Base-by-base conservation (phyloP, 257 asterid genomes). In the Solanum tarapatanum region DNA sequence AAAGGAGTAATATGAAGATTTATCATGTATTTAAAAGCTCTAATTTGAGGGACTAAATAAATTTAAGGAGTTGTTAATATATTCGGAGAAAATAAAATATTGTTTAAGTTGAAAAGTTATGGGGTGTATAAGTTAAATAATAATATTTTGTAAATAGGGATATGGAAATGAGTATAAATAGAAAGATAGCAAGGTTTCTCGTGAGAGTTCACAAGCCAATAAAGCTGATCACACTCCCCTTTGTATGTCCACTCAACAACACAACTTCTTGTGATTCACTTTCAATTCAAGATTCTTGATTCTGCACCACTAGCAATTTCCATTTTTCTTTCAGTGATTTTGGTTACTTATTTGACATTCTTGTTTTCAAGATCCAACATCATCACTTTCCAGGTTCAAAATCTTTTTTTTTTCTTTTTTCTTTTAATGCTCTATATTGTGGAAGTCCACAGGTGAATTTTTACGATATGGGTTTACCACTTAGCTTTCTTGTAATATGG, bases 131-230 rank as follows among this genome's bases (percentile, higher is more conserved):
- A 35, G 17, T 33, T 9, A 35, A 74, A 35, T 35, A 21, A 0
- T 16, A 3, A 0, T 21, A 5, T 35, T 35, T 21, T 7, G 1
- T 21, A 23, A 17, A 74, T 21, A 36, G 82, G 82, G 30, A 36
- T 74, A 36, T 74, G 82, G 51, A 36, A 58, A 9, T 8, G 3
- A 48, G 85, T 87, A 89, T 89, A 91, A 88, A 91, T 91, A 58
- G 89, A 69, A 87, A 70, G 83, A 58, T 30, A 87, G 90, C 95
- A 74, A 89, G 90, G 68, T 90, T 91, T 93, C 97, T 86, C 94
- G 98, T 95, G 97, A 93, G 84, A 91, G 88, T 90, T 93, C 98
- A 91, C 93, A 88, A 86, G 96, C 92, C 92, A 90, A 90, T 87
- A 91, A 91, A 69, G 88, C 93, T 85, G 69, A 87, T 89, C 92